These are phyloP conservation scores for Mucor irregularis DNA, from an alignment of 371 early-diverging fungal species.

Conservation along the genomic window DNA sequence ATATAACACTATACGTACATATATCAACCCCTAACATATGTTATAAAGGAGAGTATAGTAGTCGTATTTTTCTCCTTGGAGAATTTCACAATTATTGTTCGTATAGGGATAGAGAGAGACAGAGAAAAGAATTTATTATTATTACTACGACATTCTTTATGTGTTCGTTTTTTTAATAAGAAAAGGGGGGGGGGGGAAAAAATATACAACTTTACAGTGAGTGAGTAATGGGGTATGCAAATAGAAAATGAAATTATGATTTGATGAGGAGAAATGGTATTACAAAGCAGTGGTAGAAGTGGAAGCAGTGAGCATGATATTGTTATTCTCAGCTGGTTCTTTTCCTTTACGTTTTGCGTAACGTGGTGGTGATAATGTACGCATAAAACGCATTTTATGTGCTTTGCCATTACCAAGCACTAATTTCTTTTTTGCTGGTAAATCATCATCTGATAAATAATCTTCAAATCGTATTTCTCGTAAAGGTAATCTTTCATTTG, in stretches of 20 bases:
- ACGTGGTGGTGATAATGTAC: slow-evolving; percentile 12
- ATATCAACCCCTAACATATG: too few relatives aligned
- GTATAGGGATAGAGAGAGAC: too few relatives aligned
- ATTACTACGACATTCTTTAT: too few relatives aligned
- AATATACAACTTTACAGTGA: not conserved
- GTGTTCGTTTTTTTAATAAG: not conserved
- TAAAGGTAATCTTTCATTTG: slow-evolving; percentile 15
- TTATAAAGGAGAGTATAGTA: too few relatives aligned
- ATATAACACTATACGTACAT: too few relatives aligned
- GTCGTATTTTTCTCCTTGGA: too few relatives aligned
- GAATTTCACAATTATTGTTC: too few relatives aligned
- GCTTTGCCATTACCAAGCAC: not conserved
- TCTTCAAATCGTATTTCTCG: slow-evolving; percentile 15
- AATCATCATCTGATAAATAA: slow-evolving; percentile 9
- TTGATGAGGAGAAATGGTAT: not conserved
- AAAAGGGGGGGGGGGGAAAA: not conserved
- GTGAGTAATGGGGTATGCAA: slow-evolving; percentile 2
- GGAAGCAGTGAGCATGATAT: too few relatives aligned
- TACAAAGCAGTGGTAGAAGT: not conserved
- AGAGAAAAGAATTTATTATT: too few relatives aligned
- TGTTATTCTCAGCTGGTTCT: too few relatives aligned
- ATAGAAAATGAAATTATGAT: not conserved
- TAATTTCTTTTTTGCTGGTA: slow-evolving; percentile 7
- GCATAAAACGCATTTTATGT: slow-evolving; percentile 12
- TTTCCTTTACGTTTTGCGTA: slow-evolving; percentile 9